Evolutionary conservation across 1,284 basidiomycete species (phyloP).

Genomic region (Stygiomarasmius scandens): DNA sequence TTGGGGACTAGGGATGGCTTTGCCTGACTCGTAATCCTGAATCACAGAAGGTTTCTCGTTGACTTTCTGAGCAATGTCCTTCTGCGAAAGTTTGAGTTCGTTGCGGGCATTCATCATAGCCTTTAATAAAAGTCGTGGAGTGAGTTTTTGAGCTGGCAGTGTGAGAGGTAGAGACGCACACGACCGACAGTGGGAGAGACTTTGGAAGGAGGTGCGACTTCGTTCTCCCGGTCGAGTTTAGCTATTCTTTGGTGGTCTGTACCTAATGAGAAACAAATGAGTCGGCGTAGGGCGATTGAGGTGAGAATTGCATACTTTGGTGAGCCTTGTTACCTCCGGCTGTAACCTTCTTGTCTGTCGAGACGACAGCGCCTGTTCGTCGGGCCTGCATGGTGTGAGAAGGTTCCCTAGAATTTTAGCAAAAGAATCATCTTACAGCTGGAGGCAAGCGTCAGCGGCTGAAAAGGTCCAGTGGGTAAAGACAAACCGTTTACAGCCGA

Average conservation of each 20-base stretch:
- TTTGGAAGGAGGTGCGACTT: slow-evolving; percentile 93
- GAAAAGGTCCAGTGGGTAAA: slow-evolving; percentile 11
- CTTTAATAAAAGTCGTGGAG: slow-evolving; percentile 36
- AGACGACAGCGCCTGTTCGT: slow-evolving; percentile 69
- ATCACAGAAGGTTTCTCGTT: slow-evolving; percentile 90
- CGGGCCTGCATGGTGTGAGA: slow-evolving; percentile 53
- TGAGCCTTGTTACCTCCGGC: slow-evolving; percentile 74
- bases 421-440: slow-evolving; percentile 48
- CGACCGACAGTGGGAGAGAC: slow-evolving; percentile 81
- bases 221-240: slow-evolving; percentile 94
- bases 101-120: slow-evolving; percentile 85
- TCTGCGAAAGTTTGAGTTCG: slow-evolving; percentile 83
- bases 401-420: not conserved
- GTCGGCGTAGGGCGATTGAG: not conserved
- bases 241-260: slow-evolving; percentile 94
- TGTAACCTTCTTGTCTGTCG: slow-evolving; percentile 77
- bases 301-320: slow-evolving; percentile 47
- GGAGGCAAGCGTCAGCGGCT: slow-evolving; percentile 11
- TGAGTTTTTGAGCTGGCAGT: not conserved
- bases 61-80: slow-evolving; percentile 91
- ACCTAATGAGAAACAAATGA: slow-evolving; percentile 44
- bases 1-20: slow-evolving; percentile 89
- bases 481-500: slow-evolving; percentile 71
- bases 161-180: slow-evolving; percentile 42
- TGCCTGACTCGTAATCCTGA: slow-evolving; percentile 89